Evolutionary conservation across 495 filamentous ascomycete species (phyloP), one percentile per base, ranked within the genome.

Genomic region (Podospora anserina): DNA sequence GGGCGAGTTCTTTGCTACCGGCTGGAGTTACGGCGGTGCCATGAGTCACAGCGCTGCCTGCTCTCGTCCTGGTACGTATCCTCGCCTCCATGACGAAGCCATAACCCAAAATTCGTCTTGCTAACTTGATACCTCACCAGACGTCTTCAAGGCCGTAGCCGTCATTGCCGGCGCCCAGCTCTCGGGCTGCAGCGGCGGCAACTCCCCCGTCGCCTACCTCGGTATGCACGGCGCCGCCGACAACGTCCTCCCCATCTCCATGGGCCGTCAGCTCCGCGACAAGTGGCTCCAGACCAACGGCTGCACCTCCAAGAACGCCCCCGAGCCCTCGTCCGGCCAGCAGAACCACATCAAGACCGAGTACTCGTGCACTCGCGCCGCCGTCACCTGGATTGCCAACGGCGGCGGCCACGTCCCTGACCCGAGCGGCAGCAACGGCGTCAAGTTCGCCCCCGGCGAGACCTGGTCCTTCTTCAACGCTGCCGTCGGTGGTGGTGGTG

Each of bases 21-120:
- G 83, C 9, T 85, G 80, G 71, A 81, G 79, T 66, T 85, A 82
- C 69, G 83, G 83, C 39, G 83, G 74, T 9, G 76, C 77, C 18
- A 84, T 84, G 82, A 81, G 78, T 26, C 83, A 80, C 54, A 69
- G 77, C 15, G 39, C 15, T 0, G 39, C 39, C 39, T 49, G 39
- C 39, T 49, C 39, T 11, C 39, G 39, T 49, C 39, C 39, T 0
- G 2, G 39, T 49, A 16, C 7, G 39, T 32, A 32, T 49, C 39
- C 13, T 13, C 2, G 39, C 39, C 9, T 20, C 20, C 20, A 20
- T 49, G 39, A 49, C 30, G 4, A 32, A 49, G 39, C 39, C 39
- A 49, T 49, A 16, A 1, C 30, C 30, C 7, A 49, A 11, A 0
- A 49, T 11, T 3, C 11, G 39, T 13, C 15, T 0, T 49, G 39